Conservation (phyloP, 345 rosid species). For the Ceriops decandra region DNA sequence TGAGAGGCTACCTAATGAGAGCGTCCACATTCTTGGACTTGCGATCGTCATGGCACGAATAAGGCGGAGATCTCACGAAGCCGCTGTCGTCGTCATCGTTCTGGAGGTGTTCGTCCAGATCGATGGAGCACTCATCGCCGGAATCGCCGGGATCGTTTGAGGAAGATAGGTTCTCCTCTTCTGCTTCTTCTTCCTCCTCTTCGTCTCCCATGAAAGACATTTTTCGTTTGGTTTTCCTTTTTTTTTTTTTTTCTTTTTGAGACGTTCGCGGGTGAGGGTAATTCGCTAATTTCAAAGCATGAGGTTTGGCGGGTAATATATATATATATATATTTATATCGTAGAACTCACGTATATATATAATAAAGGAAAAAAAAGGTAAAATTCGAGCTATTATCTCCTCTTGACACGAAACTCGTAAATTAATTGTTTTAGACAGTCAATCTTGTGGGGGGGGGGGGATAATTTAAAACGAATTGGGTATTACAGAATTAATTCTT, state of each 20-base stretch:
- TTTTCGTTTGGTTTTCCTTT: background rate
- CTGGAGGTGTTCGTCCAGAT: constrained; percentile 23
- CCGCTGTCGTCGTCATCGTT: constrained; percentile 11
- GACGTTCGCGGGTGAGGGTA: background rate
- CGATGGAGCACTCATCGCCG: constrained; percentile 41
- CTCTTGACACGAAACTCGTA: no score
- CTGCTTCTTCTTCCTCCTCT: constrained; percentile 32
- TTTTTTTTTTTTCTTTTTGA: no score
- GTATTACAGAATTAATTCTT: no score
- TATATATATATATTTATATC: no score
- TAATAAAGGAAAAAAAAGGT: no score
- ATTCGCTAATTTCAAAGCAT: background rate
- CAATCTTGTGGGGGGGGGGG: no score
- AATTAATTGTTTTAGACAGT: no score
- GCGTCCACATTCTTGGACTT: constrained; percentile 89
- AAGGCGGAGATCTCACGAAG: constrained; percentile 30
- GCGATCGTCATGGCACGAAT: constrained; percentile 45
- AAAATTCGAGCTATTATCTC: no score
- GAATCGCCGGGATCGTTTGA: constrained; percentile 49
- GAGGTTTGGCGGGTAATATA: constrained; percentile 10
- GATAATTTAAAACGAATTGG: no score
- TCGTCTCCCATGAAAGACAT: background rate
- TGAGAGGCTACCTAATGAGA: constrained; percentile 59
- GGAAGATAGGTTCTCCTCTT: constrained; percentile 32
- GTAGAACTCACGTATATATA: no score